Evolutionary conservation across 257 asterid genomes (phyloP).

Genomic region (Avicennia marina): DNA sequence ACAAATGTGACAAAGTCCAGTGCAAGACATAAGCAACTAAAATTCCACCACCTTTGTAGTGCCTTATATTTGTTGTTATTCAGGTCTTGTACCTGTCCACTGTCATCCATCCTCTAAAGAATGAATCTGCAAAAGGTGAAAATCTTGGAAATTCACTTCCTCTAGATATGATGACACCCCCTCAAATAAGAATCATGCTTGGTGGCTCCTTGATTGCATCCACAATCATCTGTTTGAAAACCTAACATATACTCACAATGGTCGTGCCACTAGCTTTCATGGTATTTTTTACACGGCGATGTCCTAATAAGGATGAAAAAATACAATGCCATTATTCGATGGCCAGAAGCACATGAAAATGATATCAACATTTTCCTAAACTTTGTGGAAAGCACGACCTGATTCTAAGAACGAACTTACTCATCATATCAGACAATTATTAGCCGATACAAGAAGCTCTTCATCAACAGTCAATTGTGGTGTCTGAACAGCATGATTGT

Average conservation of each 20-base stretch:
- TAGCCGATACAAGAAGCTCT: too few relatives aligned
- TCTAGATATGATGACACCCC: neutral
- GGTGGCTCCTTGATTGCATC: neutral
- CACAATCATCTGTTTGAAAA: neutral
- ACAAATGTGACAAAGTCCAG: neutral
- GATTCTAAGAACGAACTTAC: too few relatives aligned
- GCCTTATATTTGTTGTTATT: neutral
- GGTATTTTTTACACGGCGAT: neutral
- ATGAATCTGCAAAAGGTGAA: neutral
- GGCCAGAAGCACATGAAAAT: neutral
- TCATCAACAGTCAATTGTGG: too few relatives aligned
- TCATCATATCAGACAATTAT: too few relatives aligned
- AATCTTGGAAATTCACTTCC: neutral
- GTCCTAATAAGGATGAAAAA: neutral
- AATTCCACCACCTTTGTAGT: neutral
- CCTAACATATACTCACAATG: neutral
- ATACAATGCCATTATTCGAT: neutral
- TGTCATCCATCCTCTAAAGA: neutral
- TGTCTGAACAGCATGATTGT: too few relatives aligned
- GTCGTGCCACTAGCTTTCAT: neutral
- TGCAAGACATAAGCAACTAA: neutral
- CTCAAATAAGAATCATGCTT: conserved; percentile 1
- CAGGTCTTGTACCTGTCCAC: neutral
- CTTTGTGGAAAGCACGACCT: too few relatives aligned
- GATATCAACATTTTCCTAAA: neutral